Base-by-base conservation (phyloP, 1,139 yeast species). In the Suhomyces ambrosiae region DNA sequence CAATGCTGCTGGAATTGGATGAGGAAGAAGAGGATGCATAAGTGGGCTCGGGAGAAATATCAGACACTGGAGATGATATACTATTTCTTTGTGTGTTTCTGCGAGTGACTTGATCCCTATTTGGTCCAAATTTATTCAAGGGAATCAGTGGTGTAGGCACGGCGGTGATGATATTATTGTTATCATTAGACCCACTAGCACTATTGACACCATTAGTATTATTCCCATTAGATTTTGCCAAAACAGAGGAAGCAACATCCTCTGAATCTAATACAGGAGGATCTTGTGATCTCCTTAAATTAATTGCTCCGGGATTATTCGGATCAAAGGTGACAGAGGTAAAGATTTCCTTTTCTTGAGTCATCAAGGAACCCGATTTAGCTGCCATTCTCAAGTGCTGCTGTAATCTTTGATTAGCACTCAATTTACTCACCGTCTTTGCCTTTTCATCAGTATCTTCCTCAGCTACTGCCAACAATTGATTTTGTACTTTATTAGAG, bases 271-370 rank as follows among this genome's bases (percentile, higher is more conserved):
- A 8, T 3, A 27, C 9, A 3, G 31, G 11, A 7, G 25, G 9
- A 16, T 57, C 62, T 10, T 41, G 31, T 22, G 54, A 49, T 33
- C 52, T 50, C 34, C 63, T 48, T 17, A 66, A 42, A 14, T 60
- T 56, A 3, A 59, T 49, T 3, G 60, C 51, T 0, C 65, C 54
- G 0, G 76, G 72, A 27, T 54, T 50, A 41, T 58, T 71, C 0
- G 77, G 76, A 46, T 71, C 76, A 46, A 61, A 71, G 2, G 63
- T 63, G 3, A 70, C 73, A 1, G 68, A 53, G 1, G 63, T 57
- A 12, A 71, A 50, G 1, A 50, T 42, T 42, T 68, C 74, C 43
- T 61, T 62, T 37, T 68, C 66, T 38, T 69, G 75, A 0, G 74
- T 66, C 54, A 65, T 53, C 28, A 71, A 53, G 1, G 63, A 32